phyloP scores from a whole-genome alignment of 768 basidiomycete species.

The Macrocybe gigantea region DNA sequence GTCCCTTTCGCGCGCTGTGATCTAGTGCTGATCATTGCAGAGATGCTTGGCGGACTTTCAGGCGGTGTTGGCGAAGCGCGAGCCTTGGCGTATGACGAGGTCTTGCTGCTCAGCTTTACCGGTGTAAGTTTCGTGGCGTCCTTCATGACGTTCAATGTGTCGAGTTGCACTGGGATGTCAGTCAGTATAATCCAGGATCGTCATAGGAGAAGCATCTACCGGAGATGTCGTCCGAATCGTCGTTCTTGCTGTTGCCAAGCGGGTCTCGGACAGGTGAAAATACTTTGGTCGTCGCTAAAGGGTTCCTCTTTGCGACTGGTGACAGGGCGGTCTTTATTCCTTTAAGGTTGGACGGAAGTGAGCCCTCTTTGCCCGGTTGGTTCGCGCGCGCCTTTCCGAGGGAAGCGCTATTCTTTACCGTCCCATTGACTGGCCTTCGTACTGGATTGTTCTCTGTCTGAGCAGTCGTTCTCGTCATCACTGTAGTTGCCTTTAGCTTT shows the following conservation, averaged over 20 bases:
- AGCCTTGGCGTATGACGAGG: conserved; percentile 1
- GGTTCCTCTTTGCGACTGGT: conserved; percentile 6
- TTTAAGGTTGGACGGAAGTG: conserved; percentile 13
- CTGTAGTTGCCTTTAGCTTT: conserved; percentile 8
- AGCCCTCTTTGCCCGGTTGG: too few relatives aligned
- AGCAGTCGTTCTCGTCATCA: conserved; percentile 11
- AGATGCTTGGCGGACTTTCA: conserved; percentile 1
- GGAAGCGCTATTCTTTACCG: conserved; percentile 12
- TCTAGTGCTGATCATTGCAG: conserved; percentile 6
- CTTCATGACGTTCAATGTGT: conserved; percentile 10
- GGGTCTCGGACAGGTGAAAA: conserved; percentile 36
- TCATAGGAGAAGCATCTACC: conserved; percentile 13
- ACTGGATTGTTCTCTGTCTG: conserved; percentile 1
- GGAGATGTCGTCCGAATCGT: conserved; percentile 17
- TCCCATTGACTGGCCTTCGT: conserved; percentile 10
- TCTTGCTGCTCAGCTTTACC: conserved; percentile 5
- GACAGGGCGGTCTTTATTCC: conserved; percentile 6
- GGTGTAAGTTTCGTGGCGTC: conserved; percentile 6
- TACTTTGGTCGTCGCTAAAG: conserved; percentile 19
- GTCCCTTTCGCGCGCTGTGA: conserved; percentile 6
- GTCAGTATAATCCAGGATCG: neutral
- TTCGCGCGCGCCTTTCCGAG: conserved; percentile 16
- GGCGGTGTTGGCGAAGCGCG: conserved; percentile 10
- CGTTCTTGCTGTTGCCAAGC: conserved; percentile 24
- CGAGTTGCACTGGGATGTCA: conserved; percentile 16